These are phyloP conservation scores for Colletotrichum musicola DNA, from an alignment of 2,329 filamentous ascomycete species.

Conservation along the genomic window DNA sequence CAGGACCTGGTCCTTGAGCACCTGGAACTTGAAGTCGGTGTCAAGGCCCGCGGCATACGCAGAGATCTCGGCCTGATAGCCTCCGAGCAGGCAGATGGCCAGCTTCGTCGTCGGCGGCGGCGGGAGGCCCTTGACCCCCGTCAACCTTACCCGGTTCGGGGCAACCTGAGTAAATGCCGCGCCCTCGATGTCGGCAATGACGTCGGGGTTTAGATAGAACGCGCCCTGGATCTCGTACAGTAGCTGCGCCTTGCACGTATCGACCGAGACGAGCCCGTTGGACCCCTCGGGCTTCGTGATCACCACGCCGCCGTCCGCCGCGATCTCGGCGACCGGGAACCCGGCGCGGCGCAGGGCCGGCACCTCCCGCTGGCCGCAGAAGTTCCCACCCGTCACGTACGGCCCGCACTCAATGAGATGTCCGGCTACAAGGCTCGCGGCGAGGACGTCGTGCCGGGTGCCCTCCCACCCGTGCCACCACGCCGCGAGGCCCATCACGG, in stretches of 20 bases:
- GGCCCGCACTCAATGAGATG: conserved; percentile 67
- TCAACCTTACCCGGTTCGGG: conserved; percentile 50
- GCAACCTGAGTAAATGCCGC: conserved; percentile 52
- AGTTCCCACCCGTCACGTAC: conserved; percentile 68
- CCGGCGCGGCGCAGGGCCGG: conserved; percentile 48
- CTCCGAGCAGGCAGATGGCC: conserved; percentile 52
- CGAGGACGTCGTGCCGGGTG: conserved; percentile 61
- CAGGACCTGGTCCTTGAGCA: conserved; percentile 45
- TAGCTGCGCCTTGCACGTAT: conserved; percentile 58
- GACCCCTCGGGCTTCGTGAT: conserved; percentile 51
- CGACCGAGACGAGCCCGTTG: conserved; percentile 52
- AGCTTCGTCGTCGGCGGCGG: conserved; percentile 56
- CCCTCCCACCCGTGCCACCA: conserved; percentile 68
- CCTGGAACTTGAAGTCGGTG: conserved; percentile 45
- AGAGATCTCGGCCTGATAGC: conserved; percentile 52
- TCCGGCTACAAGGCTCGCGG: conserved; percentile 63
- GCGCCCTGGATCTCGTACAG: conserved; percentile 63
- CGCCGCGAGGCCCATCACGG: conserved; percentile 67
- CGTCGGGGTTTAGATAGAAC: conserved; percentile 62
- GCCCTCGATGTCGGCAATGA: conserved; percentile 56
- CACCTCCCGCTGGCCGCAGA: conserved; percentile 61
- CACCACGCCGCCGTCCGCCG: conserved; percentile 47
- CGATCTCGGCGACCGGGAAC: conserved; percentile 55
- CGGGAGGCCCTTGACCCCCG: conserved; percentile 52
- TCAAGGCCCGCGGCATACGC: conserved; percentile 43